Base-by-base conservation (phyloP, 164 flowering plant species). In the Dillenia suffruticosa region DNA sequence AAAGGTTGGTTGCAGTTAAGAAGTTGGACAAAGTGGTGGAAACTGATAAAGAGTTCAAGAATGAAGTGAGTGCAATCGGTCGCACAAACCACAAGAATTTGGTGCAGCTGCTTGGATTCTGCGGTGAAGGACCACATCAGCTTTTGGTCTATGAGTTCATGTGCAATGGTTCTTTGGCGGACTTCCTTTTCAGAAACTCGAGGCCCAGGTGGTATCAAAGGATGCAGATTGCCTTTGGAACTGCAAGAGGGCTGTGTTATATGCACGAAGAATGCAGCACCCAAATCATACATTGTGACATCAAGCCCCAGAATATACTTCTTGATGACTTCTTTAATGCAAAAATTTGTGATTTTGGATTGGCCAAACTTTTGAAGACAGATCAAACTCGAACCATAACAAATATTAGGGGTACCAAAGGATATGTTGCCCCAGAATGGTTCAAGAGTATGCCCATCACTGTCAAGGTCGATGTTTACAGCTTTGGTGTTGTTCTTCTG, bases 361-460 rank as follows among this genome's bases (percentile, higher is more conserved):
- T 72, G 63, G 72, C 75, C 0, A 72, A 72, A 59, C 68, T 72
- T 59, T 24, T 72, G 54, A 54, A 43, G 44, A 40, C 24, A 1
- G 55, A 72, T 9, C 76, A 72, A 51, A 63, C 66, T 5, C 55
- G 64, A 49, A 67, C 65, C 8, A 51, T 3, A 22, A 72, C 72
- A 16, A 51, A 54, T 15, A 68, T 72, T 43, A 60, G 75, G 50
- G 75, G 75, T 15, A 72, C 75, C 0, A 59, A 44, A 52, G 75
- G 75, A 10, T 64, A 72, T 46, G 66, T 68, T 0, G 75, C 75
- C 1, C 72, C 75, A 0, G 75, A 72, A 58, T 72, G 75, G 72
- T 72, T 68, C 68, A 67, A 26, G 52, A 56, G n/a, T 44, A 61
- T 52, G 62, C 53, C 68, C 2, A 64, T 72, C 61, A 68, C 75